Conservation (phyloP, 2,329 filamentous ascomycete genomes). For the Botrytis medusae region DNA sequence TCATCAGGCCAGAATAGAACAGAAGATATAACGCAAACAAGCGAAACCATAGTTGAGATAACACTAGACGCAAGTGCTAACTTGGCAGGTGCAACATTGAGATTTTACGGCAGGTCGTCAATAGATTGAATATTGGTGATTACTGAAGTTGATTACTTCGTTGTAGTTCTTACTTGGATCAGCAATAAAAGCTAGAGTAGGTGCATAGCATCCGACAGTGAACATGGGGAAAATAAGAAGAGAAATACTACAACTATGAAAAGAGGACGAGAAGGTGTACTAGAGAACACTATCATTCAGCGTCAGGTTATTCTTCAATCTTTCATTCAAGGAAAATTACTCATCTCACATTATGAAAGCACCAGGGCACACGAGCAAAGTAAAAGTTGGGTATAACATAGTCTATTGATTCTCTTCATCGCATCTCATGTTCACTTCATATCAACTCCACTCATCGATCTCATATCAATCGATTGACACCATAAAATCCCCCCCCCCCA, state of each 20-base stretch:
- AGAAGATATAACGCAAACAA: not conserved
- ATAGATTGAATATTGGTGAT: not conserved
- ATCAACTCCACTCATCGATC: not conserved
- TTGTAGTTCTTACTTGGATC: not conserved
- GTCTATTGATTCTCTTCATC: slow-evolving; percentile 27
- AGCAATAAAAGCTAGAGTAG: not conserved
- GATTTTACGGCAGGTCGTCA: not conserved
- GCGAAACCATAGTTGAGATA: not conserved
- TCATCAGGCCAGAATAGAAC: not conserved
- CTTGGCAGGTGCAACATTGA: not conserved
- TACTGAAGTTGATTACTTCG: not conserved
- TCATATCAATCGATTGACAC: not conserved
- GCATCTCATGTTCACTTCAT: slow-evolving; percentile 8
- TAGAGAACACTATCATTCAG: not conserved
- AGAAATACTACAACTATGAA: not conserved
- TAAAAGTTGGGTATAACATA: slow-evolving; percentile 28
- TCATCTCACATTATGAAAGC: not conserved
- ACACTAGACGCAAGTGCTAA: not conserved
- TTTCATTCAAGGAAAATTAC: not conserved
- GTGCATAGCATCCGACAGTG: not conserved
- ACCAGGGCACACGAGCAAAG: not conserved
- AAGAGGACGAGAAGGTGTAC: too few species aligned
- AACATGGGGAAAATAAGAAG: not conserved
- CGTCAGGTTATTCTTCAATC: too few species aligned
- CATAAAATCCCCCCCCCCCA: not conserved